These are phyloP conservation scores for Globisporangium cylindrosporum DNA, from an alignment of 352 stramenopile genomes.

Conservation along the genomic window DNA sequence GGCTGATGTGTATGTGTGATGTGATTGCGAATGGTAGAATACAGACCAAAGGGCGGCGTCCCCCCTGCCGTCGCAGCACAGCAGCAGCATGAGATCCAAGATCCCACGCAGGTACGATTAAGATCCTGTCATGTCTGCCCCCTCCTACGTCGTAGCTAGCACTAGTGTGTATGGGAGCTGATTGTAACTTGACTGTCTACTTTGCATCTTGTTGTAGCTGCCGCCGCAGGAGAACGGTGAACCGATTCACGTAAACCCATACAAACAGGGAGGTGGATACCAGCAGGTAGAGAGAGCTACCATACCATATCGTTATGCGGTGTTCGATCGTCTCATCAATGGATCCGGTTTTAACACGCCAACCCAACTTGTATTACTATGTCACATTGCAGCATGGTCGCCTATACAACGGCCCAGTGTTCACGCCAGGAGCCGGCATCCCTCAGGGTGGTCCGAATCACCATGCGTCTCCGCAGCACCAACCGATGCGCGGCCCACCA, in stretches of 20 bases:
- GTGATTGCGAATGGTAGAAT: slow-evolving; percentile 12
- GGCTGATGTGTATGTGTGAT: not conserved
- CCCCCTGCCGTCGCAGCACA: slow-evolving; percentile 7
- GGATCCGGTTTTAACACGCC: not conserved
- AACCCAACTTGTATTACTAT: not conserved
- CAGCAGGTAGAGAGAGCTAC: slow-evolving; percentile 5
- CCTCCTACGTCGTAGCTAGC: not conserved
- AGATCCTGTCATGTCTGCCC: not conserved
- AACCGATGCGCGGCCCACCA: slow-evolving; percentile 47
- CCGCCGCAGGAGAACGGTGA: slow-evolving; percentile 8
- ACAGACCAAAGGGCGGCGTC: slow-evolving; percentile 17
- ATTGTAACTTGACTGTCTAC: not conserved
- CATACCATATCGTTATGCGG: not conserved
- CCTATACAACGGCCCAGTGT: slow-evolving; percentile 46
- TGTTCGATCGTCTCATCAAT: not conserved
- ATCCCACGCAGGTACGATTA: slow-evolving; percentile 15
- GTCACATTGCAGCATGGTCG: slow-evolving; percentile 24
- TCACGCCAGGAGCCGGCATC: slow-evolving; percentile 24
- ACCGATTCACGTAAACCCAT: slow-evolving; percentile 9
- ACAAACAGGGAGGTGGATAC: slow-evolving; percentile 19
- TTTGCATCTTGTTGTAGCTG: not conserved
- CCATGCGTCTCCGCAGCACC: slow-evolving; percentile 36
- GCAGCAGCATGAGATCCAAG: slow-evolving; percentile 15
- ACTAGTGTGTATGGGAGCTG: not conserved
- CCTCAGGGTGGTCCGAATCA: slow-evolving; percentile 14